Evolutionary conservation across 148 eudicot species (phyloP).

Genomic region (Persicaria tinctoria): DNA sequence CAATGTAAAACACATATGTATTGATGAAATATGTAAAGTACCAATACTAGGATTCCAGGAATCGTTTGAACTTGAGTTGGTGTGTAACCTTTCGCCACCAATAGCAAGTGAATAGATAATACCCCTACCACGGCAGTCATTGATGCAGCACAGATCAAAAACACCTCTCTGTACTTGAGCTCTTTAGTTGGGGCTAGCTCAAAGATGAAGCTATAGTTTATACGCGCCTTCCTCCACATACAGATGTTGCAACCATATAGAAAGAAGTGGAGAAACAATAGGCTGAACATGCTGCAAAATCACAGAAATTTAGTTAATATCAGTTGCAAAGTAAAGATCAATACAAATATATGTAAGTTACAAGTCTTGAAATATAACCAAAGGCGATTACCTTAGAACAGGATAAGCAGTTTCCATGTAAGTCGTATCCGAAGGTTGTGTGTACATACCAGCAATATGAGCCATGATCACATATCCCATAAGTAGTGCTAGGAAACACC

Average conservation of each 20-base stretch:
- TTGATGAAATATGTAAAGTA: constrained; percentile 15
- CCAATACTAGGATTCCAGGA: constrained; percentile 80
- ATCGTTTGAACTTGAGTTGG: constrained; percentile 58
- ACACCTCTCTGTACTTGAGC: constrained; percentile 87
- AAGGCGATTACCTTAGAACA: constrained; percentile 63
- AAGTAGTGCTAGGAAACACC: constrained; percentile 76
- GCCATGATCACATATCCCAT: constrained; percentile 85
- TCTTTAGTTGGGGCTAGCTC: constrained; percentile 70
- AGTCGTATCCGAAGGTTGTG: constrained; percentile 44
- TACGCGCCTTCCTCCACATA: constrained; percentile 79
- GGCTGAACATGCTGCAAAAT: constrained; percentile 77
- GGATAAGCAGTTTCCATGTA: constrained; percentile 97
- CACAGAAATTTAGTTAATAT: not conserved
- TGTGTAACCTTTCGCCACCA: constrained; percentile 65
- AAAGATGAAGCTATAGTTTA: constrained; percentile 89
- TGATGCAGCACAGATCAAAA: constrained; percentile 76
- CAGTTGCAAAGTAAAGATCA: too few relatives aligned
- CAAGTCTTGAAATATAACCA: too few relatives aligned
- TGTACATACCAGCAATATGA: constrained; percentile 68
- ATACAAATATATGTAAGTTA: too few relatives aligned
- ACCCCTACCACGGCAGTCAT: constrained; percentile 77
- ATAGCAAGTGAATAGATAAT: constrained; percentile 64
- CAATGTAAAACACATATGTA: too few relatives aligned
- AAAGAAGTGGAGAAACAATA: constrained; percentile 82
- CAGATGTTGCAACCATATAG: constrained; percentile 92